A percentile compares a stretch with the other conserved stretches of the same genome.
These are phyloP conservation scores for Solanum bulbocastanum DNA, from an alignment of 257 asterid species.

Conservation along the genomic window DNA sequence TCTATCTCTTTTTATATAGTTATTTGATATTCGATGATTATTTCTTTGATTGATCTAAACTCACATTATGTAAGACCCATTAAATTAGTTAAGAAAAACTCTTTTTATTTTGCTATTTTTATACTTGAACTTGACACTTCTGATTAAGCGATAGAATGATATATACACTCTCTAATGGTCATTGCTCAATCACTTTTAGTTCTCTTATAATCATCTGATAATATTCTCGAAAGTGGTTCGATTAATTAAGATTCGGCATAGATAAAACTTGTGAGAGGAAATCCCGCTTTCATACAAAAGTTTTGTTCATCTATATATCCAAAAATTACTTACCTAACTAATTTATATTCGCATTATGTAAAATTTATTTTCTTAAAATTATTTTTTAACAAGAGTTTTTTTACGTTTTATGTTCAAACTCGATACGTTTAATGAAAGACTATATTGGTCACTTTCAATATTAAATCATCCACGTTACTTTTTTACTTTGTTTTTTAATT, in stretches of 20 bases:
- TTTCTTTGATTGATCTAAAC: accelerated
- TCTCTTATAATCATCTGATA: background rate
- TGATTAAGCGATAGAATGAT: background rate
- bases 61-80: accelerated
- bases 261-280: background rate
- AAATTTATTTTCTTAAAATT: too few relatives aligned
- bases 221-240: background rate
- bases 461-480: background rate
- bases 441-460: background rate
- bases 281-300: background rate
- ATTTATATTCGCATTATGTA: background rate
- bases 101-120: background rate
- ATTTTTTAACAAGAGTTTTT: too few relatives aligned
- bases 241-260: background rate
- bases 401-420: too few relatives aligned
- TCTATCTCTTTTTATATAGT: background rate
- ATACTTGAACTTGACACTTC: accelerated
- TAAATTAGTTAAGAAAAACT: background rate
- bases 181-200: background rate
- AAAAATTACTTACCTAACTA: background rate
- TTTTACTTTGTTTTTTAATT: background rate
- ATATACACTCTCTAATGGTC: background rate
- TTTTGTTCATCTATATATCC: background rate
- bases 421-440: too few relatives aligned
- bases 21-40: background rate